A percentile compares a stretch with the other conserved stretches of the same genome.
These are phyloP conservation scores for Aspergillus heteromorphus DNA, from an alignment of 495 filamentous ascomycete genomes.

Conservation along the genomic window DNA sequence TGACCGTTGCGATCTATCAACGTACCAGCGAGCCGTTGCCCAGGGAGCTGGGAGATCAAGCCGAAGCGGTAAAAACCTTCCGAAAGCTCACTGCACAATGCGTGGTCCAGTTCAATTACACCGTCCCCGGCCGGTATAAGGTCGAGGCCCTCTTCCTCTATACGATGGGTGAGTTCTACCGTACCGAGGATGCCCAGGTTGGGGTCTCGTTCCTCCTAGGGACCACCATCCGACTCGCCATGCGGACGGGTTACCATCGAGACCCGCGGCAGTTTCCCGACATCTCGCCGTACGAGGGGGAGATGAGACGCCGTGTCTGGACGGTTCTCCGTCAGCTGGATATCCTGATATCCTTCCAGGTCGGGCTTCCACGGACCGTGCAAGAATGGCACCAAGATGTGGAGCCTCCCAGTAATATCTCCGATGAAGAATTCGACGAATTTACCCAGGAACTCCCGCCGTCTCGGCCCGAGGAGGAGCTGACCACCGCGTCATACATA, in stretches of 20 bases:
- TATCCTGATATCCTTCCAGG: conserved; percentile 38
- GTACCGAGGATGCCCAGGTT: conserved; percentile 30
- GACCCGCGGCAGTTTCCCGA: conserved; percentile 34
- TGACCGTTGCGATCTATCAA: conserved; percentile 26
- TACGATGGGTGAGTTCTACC: conserved; percentile 32
- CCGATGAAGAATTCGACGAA: conserved; percentile 40
- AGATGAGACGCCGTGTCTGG: conserved; percentile 45
- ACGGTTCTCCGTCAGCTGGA: conserved; percentile 35
- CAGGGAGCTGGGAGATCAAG: conserved; percentile 9
- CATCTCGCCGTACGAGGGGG: conserved; percentile 35
- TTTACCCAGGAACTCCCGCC: conserved; percentile 30
- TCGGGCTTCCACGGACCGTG: conserved; percentile 41
- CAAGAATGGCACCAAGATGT: conserved; percentile 42
- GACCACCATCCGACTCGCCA: conserved; percentile 34
- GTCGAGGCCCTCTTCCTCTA: conserved; percentile 37
- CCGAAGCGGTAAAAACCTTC: conserved; percentile 3
- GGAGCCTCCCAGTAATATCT: conserved; percentile 35
- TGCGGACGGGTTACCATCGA: conserved; percentile 45
- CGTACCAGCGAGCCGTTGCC: conserved; percentile 28
- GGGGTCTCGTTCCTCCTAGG: conserved; percentile 34
- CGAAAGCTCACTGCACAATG: conserved; percentile 8
- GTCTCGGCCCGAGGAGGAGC: conserved; percentile 29
- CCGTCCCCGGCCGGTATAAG: conserved; percentile 7
- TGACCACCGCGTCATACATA: conserved; percentile 32
- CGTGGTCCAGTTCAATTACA: conserved; percentile 11